Base-by-base conservation (phyloP, 805 yeast genomes). In the Cyberlindnera subsufficiens region DNA sequence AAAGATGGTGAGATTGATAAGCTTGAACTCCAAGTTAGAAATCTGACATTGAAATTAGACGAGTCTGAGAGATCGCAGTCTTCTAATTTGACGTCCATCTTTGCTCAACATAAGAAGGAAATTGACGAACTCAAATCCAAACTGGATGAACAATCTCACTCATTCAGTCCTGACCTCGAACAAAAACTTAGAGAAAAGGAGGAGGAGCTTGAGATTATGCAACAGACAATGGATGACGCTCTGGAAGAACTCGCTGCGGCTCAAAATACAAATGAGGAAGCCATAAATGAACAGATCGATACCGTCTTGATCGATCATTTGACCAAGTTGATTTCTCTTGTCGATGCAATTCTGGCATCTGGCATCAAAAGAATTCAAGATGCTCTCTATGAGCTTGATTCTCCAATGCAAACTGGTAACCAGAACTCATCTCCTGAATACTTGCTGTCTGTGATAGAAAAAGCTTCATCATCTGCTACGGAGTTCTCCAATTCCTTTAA, bases 331-430 rank as follows among this genome's bases (percentile, higher is more conserved):
- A 60, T 69, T 25, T 69, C 79, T 27, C 72, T 87, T 44, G 63
- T 77, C 30, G 96, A 88, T 59, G 79, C 90, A 9, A 75, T 87
- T 38, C 67, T 88, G 46, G 71, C 68, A 18, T 75, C 85, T 50
- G 87, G 86, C 36, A 76, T 84, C 22, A 78, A 79, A 47, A 71
- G 88, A 40, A 72, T 88, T 41, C 95, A 88, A 63, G 87, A 84
- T 50, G 66, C 84, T 0, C 66, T 75, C 33, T 82, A 76, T 55
- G 88, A 82, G 53, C 67, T 86, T 47, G 82, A 79, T 42, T 82
- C 90, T 5, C 86, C 93, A 27, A 77, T 83, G 77, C 87, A 84
- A 61, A 86, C 88, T 4, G 93, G 93, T 42, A 86, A 85, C 58
- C 78, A 80, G 51, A 80, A 80, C 58, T 72, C 93, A 2, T 76